phyloP scores from a whole-genome alignment of 805 yeast genomes.

The Saturnispora diversa region DNA sequence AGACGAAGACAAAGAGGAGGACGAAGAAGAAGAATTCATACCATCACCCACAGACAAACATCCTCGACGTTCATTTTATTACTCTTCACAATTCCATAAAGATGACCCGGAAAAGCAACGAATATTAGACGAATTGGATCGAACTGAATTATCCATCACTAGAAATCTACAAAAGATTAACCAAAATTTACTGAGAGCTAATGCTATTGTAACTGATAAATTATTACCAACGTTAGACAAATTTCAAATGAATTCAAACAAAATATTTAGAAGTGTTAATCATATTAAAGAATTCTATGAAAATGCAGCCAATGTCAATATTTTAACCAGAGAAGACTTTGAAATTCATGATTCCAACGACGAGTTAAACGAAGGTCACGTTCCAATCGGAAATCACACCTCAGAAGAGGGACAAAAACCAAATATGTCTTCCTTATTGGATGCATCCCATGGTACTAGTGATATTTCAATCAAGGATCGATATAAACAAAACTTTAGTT shows the following conservation, averaged over 20 bases:
- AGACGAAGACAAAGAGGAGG: not conserved
- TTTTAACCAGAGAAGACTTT: conserved; percentile 16
- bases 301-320: conserved; percentile 29
- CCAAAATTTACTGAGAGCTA: conserved; percentile 59
- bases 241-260: conserved; percentile 49
- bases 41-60: conserved; percentile 15
- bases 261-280: conserved; percentile 56
- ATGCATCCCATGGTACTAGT: not conserved
- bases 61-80: conserved; percentile 27
- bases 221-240: conserved; percentile 60
- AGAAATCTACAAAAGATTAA: conserved; percentile 72
- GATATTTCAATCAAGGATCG: conserved; percentile 10
- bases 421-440: not conserved
- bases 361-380: too few species aligned
- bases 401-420: not conserved
- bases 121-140: conserved; percentile 42
- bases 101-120: conserved; percentile 11
- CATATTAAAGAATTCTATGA: conserved; percentile 79
- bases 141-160: conserved; percentile 73
- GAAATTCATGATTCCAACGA: too few species aligned
- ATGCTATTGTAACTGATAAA: conserved; percentile 56
- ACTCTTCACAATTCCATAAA: conserved; percentile 19
- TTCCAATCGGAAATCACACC: too few species aligned
- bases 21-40: conserved; percentile 12
- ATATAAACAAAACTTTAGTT: conserved; percentile 14